Conservation (phyloP, 2,329 filamentous ascomycete species). For the Epichloe glyceriae region DNA sequence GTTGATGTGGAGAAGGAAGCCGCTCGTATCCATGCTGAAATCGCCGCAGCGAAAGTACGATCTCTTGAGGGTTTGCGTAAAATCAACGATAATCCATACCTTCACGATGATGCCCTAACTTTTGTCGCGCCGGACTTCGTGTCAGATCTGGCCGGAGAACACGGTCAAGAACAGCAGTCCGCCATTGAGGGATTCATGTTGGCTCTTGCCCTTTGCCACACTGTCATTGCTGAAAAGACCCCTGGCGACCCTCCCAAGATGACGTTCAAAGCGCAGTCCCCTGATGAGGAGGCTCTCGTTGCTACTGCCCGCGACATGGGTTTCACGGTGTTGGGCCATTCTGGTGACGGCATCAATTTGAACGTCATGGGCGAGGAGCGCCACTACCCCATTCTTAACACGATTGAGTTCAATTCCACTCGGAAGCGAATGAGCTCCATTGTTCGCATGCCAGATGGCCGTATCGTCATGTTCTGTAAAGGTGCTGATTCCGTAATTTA, state of each 20-base stretch:
- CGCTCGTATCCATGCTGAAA: slow-evolving; percentile 59
- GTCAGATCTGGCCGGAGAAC: slow-evolving; percentile 64
- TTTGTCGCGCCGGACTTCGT: slow-evolving; percentile 89
- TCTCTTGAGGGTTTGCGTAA: slow-evolving; percentile 63
- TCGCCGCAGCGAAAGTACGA: slow-evolving; percentile 59
- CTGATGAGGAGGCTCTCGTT: slow-evolving; percentile 89
- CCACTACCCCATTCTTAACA: slow-evolving; percentile 81
- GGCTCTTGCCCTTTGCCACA: slow-evolving; percentile 87
- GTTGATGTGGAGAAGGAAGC: slow-evolving; percentile 75
- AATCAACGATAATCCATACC: slow-evolving; percentile 78
- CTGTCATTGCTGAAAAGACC: slow-evolving; percentile 79
- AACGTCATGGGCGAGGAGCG: slow-evolving; percentile 80
- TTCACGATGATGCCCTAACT: slow-evolving; percentile 79
- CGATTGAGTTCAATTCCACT: slow-evolving; percentile 92
- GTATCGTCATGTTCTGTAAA: slow-evolving; percentile 89
- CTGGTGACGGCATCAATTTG: slow-evolving; percentile 67
- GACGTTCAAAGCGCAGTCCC: slow-evolving; percentile 92
- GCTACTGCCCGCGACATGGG: slow-evolving; percentile 90
- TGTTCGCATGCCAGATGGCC: slow-evolving; percentile 82
- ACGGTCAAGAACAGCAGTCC: slow-evolving; percentile 60
- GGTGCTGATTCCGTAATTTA: slow-evolving; percentile 97
- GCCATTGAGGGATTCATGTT: slow-evolving; percentile 90
- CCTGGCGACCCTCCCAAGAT: slow-evolving; percentile 87
- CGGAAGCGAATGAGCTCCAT: slow-evolving; percentile 98
- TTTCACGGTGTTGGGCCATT: slow-evolving; percentile 77